These are phyloP conservation scores for Phytophthora citrophthora DNA, from an alignment of 352 stramenopile species.

Conservation along the genomic window DNA sequence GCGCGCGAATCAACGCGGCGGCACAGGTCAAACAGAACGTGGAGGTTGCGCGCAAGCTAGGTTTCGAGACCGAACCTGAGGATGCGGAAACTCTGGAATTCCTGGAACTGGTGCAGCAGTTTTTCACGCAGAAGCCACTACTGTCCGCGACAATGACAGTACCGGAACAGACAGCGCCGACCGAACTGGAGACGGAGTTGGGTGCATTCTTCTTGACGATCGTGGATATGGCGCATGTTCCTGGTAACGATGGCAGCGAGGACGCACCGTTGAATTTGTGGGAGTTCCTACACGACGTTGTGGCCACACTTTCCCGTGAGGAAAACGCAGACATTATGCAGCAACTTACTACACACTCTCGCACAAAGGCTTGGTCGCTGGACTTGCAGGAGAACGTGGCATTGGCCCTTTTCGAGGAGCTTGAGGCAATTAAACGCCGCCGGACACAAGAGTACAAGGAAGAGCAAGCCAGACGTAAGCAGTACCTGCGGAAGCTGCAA, in stretches of 20 bases:
- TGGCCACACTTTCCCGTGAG: constrained; percentile 32
- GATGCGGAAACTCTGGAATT: constrained; percentile 76
- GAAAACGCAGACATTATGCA: constrained; percentile 62
- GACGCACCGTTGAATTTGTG: constrained; percentile 47
- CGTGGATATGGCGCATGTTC: constrained; percentile 50
- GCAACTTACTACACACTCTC: constrained; percentile 53
- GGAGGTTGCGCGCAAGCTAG: constrained; percentile 60
- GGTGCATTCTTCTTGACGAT: constrained; percentile 70
- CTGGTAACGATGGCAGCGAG: constrained; percentile 22
- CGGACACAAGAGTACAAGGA: constrained; percentile 40
- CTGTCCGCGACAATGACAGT: constrained; percentile 12
- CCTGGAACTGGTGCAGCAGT: constrained; percentile 73
- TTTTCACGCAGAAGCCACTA: constrained; percentile 64
- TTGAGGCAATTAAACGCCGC: constrained; percentile 37
- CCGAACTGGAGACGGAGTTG: constrained; percentile 50
- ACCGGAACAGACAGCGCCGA: constrained; percentile 22
- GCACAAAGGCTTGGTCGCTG: constrained; percentile 59
- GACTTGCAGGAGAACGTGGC: constrained; percentile 59
- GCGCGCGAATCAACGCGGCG: constrained; percentile 67
- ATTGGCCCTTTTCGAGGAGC: constrained; percentile 34
- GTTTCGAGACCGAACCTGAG: constrained; percentile 80
- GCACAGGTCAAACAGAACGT: constrained; percentile 67
- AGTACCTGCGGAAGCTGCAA: constrained; percentile 38
- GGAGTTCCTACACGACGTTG: constrained; percentile 52
- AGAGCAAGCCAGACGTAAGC: constrained; percentile 36